Conservation (phyloP, 148 eudicot species). For the Nepenthes gracilis region DNA sequence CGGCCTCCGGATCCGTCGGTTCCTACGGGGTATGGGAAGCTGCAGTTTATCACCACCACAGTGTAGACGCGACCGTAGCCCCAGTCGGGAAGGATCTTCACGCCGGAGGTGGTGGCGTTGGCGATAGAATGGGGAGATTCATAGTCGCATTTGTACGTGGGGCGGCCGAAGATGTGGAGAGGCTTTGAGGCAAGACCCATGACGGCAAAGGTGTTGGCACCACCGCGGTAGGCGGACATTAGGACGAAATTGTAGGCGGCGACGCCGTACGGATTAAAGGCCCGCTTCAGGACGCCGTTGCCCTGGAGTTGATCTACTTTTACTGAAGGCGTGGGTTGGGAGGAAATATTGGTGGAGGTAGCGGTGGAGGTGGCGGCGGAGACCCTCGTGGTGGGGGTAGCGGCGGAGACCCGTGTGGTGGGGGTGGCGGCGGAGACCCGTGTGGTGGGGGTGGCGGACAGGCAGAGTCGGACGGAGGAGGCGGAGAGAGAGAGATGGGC, state of each 20-base stretch:
- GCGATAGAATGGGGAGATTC: conserved; percentile 3
- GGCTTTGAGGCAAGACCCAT: conserved; percentile 58
- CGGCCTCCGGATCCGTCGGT: conserved; percentile 26
- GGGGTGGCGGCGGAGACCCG: neutral
- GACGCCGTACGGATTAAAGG: conserved; percentile 34
- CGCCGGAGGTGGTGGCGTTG: conserved; percentile 9
- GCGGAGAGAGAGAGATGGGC: conserved; percentile 25
- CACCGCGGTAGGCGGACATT: conserved; percentile 85
- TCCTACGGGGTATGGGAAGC: conserved; percentile 32
- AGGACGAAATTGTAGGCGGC: conserved; percentile 59
- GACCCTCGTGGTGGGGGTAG: conserved; percentile 1
- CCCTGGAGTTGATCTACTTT: conserved; percentile 8
- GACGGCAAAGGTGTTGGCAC: conserved; percentile 43
- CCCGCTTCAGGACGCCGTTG: conserved; percentile 32
- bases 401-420: neutral
- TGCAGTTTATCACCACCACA: conserved; percentile 59
- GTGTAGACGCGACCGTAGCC: conserved; percentile 79
- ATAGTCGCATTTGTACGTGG: conserved; percentile 46
- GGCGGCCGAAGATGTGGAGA: conserved; percentile 37
- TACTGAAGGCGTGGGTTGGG: conserved; percentile 1
- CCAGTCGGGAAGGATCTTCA: conserved; percentile 65
- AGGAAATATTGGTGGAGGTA: neutral
- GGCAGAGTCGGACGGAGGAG: conserved; percentile 16
- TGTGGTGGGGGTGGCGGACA: conserved; percentile 1
- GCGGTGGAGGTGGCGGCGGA: neutral